Conservation (phyloP, 257 asterid genomes). For the Solanum appendiculatum region DNA sequence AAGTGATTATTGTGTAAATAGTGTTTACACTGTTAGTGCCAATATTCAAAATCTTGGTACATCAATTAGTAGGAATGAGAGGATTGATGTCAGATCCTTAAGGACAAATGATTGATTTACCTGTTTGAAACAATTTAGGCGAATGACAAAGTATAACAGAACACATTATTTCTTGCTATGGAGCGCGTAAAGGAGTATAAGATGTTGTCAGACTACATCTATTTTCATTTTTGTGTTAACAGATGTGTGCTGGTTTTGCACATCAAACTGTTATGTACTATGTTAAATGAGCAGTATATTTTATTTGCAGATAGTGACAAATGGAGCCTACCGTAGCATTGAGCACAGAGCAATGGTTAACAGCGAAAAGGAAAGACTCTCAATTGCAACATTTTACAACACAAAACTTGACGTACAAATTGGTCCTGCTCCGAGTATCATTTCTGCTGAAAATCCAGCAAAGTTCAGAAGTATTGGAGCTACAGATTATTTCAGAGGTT, state of each 20-base stretch:
- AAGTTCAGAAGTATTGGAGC: slow-evolving; percentile 23
- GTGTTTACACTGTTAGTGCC: neutral
- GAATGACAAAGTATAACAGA: neutral
- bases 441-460: slow-evolving; percentile 22
- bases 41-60: neutral
- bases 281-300: neutral
- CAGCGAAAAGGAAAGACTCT: slow-evolving; percentile 24
- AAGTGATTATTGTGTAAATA: neutral
- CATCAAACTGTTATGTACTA: neutral
- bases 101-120: neutral
- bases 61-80: neutral
- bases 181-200: neutral
- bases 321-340: slow-evolving; percentile 38
- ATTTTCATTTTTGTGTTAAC: neutral
- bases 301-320: slow-evolving; percentile 23
- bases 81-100: neutral
- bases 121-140: neutral
- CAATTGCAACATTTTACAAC: slow-evolving; percentile 31
- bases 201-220: neutral
- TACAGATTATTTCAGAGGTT: slow-evolving; percentile 21
- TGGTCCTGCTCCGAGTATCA: slow-evolving; percentile 33
- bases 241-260: neutral
- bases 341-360: slow-evolving; percentile 45
- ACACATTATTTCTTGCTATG: neutral
- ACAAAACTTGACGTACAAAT: slow-evolving; percentile 1